These are phyloP conservation scores for Neoboletus brunneissimus DNA, from an alignment of 768 basidiomycete species.

Conservation along the genomic window DNA sequence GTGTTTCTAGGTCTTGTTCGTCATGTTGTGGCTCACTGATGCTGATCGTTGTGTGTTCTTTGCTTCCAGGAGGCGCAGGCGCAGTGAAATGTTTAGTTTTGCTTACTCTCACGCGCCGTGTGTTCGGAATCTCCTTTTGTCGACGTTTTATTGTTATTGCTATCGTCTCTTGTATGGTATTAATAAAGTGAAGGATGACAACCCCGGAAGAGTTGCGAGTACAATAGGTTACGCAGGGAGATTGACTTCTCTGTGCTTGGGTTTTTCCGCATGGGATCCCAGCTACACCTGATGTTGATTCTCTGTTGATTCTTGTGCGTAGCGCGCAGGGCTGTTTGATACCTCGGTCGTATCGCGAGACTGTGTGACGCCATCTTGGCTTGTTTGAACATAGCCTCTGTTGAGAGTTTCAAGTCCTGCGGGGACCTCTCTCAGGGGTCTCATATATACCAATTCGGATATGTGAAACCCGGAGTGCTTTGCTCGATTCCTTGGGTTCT, in stretches of 20 bases:
- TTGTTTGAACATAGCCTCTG: neutral
- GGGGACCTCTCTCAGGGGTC: too few relatives aligned
- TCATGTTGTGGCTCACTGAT: neutral
- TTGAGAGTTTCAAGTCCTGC: neutral
- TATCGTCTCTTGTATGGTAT: slow-evolving; percentile 10
- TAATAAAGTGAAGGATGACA: too few relatives aligned
- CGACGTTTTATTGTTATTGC: slow-evolving; percentile 21
- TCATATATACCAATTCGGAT: too few relatives aligned
- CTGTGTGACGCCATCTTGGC: neutral
- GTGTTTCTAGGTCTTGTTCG: slow-evolving; percentile 1
- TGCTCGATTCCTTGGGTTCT: too few relatives aligned
- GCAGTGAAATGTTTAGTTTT: slow-evolving; percentile 27
- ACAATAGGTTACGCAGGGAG: neutral
- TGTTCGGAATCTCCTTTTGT: neutral
- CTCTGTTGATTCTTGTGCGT: too few relatives aligned
- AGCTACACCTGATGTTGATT: neutral
- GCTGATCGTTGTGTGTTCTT: neutral
- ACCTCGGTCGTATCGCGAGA: neutral
- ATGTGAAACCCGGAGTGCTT: too few relatives aligned
- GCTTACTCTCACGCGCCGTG: neutral
- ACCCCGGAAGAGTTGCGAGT: neutral
- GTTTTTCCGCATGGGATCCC: neutral
- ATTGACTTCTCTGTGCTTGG: neutral
- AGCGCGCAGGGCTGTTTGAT: neutral
- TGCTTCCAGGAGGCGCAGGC: slow-evolving; percentile 45